phyloP scores from a whole-genome alignment of 805 yeast genomes.

The Grigorovia yakushimaensis region DNA sequence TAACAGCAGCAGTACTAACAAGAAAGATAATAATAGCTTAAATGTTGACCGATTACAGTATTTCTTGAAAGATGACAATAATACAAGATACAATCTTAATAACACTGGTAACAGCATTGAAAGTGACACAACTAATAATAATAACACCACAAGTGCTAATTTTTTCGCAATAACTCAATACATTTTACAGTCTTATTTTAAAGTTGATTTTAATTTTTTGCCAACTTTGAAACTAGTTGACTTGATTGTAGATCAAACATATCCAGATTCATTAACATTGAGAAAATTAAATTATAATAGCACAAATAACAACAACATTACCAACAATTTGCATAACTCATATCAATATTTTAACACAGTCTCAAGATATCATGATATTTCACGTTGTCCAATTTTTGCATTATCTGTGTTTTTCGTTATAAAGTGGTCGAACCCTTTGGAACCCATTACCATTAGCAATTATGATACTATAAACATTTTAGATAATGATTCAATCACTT shows the following conservation, averaged over 20 bases:
- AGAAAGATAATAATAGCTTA: no score
- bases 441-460: constrained; percentile 17
- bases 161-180: constrained; percentile 24
- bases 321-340: constrained; percentile 8
- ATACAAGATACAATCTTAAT: constrained; percentile 5
- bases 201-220: constrained; percentile 15
- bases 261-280: constrained; percentile 27
- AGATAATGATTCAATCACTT: constrained; percentile 13
- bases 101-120: constrained; percentile 2
- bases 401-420: constrained; percentile 26
- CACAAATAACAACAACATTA: constrained; percentile 6
- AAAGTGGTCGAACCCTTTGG: constrained; percentile 22
- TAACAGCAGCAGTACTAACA: neutral
- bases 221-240: constrained; percentile 20
- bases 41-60: constrained; percentile 9
- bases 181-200: constrained; percentile 24
- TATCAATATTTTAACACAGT: constrained; percentile 28
- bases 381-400: constrained; percentile 28
- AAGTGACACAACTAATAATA: neutral
- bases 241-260: constrained; percentile 28
- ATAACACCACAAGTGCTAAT: constrained; percentile 12
- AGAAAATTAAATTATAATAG: constrained; percentile 19
- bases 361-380: constrained; percentile 24
- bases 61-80: constrained; percentile 1
- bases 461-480: constrained; percentile 16